Base-by-base conservation (phyloP, 441 rosid genomes). In the Gossypium aridum region DNA sequence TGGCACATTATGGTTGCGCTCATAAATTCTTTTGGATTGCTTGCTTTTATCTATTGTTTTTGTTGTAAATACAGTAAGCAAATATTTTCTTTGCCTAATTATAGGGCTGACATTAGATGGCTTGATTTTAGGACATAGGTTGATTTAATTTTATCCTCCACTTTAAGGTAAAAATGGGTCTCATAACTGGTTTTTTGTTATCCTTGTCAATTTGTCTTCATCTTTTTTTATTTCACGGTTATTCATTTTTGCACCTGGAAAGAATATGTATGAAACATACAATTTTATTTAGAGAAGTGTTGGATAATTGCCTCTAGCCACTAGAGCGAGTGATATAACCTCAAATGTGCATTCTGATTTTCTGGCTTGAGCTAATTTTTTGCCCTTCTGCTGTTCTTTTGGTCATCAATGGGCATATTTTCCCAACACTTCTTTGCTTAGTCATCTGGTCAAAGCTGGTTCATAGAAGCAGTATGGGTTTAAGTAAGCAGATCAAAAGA, bases 401-500 rank as follows among this genome's bases (percentile, higher is more conserved):
- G 7, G 37, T 7, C 26, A 26, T 53, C 25, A 51, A 53, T 13
- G 1, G 49, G 49, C 0, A 3, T 28, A 19, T 53, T 69, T 69
- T 16, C 45, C 61, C 72, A 9, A 16, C 45, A 16, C 26, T 69
- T 34, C 26, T 43, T 66, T 43, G 31, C 45, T 69, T 53, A 9
- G 73, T 69, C 43, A 16, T 16, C 47, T 69, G 0, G 17, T 69
- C 47, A 16, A 10, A 53, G 72, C 25, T 26, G 45, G 61, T 26
- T 69, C 17, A 53, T 16, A 26, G 16, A 17, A 70, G 61, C 9
- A 20, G 14, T n/a, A 68, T 49, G 31, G 59, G 57, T 47, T 49
- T 68, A 47, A 67, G 71, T 47, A 23, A 67, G 26, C 57, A 49
- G 71, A 47, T 14, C 22, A 47, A 67, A 49, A 22, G 71, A 47